Conservation (phyloP, 306 rosid species). For the Herpetospermum pedunculosum region DNA sequence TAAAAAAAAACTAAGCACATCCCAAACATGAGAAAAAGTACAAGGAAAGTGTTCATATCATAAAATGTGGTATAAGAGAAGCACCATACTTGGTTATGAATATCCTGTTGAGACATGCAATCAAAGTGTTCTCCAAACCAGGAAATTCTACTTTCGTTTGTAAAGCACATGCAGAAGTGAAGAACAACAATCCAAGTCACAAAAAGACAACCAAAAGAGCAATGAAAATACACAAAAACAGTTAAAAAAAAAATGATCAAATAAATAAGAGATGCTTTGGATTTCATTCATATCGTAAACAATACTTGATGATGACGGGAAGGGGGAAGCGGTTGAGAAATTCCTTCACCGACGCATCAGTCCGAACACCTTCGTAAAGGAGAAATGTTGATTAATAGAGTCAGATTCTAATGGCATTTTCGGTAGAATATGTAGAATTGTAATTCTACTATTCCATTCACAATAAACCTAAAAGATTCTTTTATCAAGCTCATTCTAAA, state of each 20-base stretch:
- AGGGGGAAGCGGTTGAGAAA: slow-evolving; percentile 79
- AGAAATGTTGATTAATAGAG: not conserved
- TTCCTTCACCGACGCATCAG: slow-evolving; percentile 46
- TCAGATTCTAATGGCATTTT: not conserved
- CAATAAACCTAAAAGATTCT: too few species aligned
- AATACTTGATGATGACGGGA: slow-evolving; percentile 48
- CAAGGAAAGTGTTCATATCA: slow-evolving; percentile 34
- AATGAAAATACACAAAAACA: not conserved
- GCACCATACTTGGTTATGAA: slow-evolving; percentile 82
- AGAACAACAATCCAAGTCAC: not conserved
- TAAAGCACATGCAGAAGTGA: slow-evolving; percentile 44
- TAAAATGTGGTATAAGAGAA: slow-evolving; percentile 61
- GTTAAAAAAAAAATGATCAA: not conserved
- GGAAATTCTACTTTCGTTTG: slow-evolving; percentile 65
- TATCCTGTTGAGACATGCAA: slow-evolving; percentile 61
- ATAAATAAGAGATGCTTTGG: not conserved
- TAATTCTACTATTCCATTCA: too few species aligned
- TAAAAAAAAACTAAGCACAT: not conserved
- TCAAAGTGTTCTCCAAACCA: slow-evolving; percentile 47
- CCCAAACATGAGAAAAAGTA: not conserved
- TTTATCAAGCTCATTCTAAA: too few species aligned
- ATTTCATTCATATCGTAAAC: not conserved
- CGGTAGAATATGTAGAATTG: not conserved
- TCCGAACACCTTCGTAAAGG: slow-evolving; percentile 40
- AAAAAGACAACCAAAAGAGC: not conserved